Base-by-base conservation (phyloP, 441 rosid species). In the Daphne laureola region DNA sequence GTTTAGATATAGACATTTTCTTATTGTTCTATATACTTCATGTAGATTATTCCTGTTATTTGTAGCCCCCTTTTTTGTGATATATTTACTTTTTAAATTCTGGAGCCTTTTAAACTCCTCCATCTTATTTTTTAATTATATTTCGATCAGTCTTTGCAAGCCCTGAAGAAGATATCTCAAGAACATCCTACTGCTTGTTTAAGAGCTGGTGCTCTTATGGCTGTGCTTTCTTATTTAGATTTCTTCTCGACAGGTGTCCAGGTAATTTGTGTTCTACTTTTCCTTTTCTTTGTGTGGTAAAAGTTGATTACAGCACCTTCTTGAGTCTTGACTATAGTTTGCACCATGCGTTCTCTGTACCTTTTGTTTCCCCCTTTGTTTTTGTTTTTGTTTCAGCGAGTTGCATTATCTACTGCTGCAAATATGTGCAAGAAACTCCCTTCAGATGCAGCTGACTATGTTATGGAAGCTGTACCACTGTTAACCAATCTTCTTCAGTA, bases 361-460 rank as follows among this genome's bases (percentile, higher is more conserved):
- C 62, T 11, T 60, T 21, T 57, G 51, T 27, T 21, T 60, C 60
- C n/a, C n/a, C n/a, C n/a, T n/a, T n/a, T n/a, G n/a, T n/a, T n/a
- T n/a, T n/a, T n/a, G n/a, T n/a, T 49, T 44, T 38, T 71, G 49
- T 57, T 51, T 51, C 69, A 94, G 99, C 83, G 99, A 42, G 99
- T 90, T 17, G 99, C 99, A 17, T 65, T 94, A 66, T 86, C 96
- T 49, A 94, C 99, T 59, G 99, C 99, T 66, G 99, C 99, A 72
- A 90, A 94, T 68, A 94, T 94, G 96, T 94, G 99, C 80, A 90
- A 90, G 84, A 94, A 94, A 58, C 93, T 90, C 58, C 99, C 99
- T 62, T 82, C 99, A 46, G 98, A 94, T 81, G 99, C 98, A 26
- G 84, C 99, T 65, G 99, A 94, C 67, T 94, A 82, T 76, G 99